A percentile compares a stretch with the other conserved stretches of the same genome.
These are phyloP conservation scores for Cutaneotrichosporon sp. DNA, from an alignment of 1,284 basidiomycete genomes.

Conservation along the genomic window DNA sequence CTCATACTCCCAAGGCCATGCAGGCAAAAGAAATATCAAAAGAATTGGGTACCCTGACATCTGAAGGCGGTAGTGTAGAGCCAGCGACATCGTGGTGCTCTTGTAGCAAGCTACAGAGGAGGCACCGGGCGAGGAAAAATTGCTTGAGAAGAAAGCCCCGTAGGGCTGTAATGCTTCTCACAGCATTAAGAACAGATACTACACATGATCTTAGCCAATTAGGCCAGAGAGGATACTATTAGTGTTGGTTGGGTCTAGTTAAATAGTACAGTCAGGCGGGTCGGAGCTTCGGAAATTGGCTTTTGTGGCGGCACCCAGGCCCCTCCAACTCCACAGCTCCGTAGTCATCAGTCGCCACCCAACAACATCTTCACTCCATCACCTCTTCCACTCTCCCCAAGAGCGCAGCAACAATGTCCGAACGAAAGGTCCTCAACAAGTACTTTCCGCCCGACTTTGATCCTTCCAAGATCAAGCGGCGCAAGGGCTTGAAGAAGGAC, in stretches of 20 bases:
- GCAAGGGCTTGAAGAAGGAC: slow-evolving; percentile 68
- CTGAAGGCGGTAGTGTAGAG: slow-evolving; percentile 24
- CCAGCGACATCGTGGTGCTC: slow-evolving; percentile 22
- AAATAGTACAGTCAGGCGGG: not conserved
- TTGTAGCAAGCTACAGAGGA: slow-evolving; percentile 22
- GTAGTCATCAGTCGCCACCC: too few species aligned
- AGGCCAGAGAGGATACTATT: slow-evolving; percentile 47
- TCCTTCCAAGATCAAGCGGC: slow-evolving; percentile 88
- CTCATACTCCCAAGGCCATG: too few species aligned
- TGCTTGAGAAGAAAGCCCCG: slow-evolving; percentile 36
- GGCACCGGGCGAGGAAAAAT: slow-evolving; percentile 31
- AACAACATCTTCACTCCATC: not conserved
- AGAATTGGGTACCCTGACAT: slow-evolving; percentile 26
- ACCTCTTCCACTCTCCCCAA: not conserved
- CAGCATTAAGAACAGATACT: slow-evolving; percentile 49
- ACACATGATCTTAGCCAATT: slow-evolving; percentile 51
- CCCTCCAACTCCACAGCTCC: too few species aligned
- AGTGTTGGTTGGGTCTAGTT: not conserved
- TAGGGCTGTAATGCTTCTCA: slow-evolving; percentile 42
- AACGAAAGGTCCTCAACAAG: slow-evolving; percentile 82
- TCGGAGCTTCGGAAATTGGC: not conserved
- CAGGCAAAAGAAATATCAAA: slow-evolving; percentile 5
- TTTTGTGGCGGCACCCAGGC: not conserved
- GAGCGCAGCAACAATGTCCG: slow-evolving; percentile 59
- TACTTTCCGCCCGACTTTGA: slow-evolving; percentile 80